phyloP scores from a whole-genome alignment of 768 basidiomycete species.

The Boletus reticulatus region DNA sequence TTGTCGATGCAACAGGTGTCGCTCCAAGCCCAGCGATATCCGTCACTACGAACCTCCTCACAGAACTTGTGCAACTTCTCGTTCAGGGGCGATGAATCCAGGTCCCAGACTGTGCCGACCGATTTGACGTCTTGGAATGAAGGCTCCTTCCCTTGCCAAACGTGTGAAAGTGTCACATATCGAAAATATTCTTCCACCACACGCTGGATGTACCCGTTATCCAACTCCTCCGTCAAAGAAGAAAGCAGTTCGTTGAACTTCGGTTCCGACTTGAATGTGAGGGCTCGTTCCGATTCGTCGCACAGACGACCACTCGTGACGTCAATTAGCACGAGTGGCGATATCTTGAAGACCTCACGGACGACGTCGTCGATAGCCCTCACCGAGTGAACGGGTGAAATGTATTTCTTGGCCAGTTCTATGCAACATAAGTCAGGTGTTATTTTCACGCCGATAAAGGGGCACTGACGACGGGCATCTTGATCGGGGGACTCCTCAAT shows the following conservation, averaged over 20 bases:
- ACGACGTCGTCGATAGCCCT: background rate
- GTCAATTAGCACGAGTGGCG: background rate
- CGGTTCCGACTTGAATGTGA: background rate
- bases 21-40: conserved; percentile 15
- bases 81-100: background rate
- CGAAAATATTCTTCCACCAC: conserved; percentile 3
- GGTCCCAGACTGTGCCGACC: background rate
- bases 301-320: background rate
- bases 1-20: conserved; percentile 15
- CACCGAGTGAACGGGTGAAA: background rate
- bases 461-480: background rate
- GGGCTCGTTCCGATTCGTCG: background rate
- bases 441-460: too few relatives aligned
- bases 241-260: conserved; percentile 9
- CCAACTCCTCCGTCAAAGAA: conserved; percentile 5
- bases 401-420: background rate
- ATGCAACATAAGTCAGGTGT: background rate
- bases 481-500: background rate
- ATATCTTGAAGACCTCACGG: background rate
- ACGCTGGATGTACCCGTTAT: background rate
- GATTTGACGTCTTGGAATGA: conserved; percentile 2
- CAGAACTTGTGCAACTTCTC: conserved; percentile 11
- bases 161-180: conserved; percentile 13
- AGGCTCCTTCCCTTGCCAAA: conserved; percentile 11
- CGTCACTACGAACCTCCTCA: background rate